Percentiles rank a stretch among this genome's conserved stretches.
phyloP scores from a whole-genome alignment of 768 basidiomycete genomes.

The Sporobolomyces pararoseus region DNA sequence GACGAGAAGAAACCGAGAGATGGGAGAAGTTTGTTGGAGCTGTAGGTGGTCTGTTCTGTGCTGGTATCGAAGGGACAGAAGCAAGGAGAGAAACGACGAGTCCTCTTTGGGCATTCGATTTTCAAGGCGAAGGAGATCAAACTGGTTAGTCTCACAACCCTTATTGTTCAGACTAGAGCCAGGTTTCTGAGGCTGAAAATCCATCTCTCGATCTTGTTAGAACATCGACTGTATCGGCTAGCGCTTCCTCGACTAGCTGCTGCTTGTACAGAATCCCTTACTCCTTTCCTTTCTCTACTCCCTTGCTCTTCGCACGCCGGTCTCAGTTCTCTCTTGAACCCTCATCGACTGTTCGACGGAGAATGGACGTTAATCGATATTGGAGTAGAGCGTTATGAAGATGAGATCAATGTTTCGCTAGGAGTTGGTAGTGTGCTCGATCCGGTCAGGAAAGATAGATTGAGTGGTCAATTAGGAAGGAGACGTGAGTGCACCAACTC shows the following conservation, averaged over 20 bases:
- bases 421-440: slow-evolving; percentile 74
- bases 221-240: slow-evolving; percentile 60
- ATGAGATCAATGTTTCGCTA: slow-evolving; percentile 58
- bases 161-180: no score
- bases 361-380: slow-evolving; percentile 76
- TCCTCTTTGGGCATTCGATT: slow-evolving; percentile 28
- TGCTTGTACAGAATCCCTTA: slow-evolving; percentile 96
- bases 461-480: slow-evolving; percentile 38
- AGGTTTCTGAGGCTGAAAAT: no score
- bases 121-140: slow-evolving; percentile 12
- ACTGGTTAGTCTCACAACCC: slow-evolving; percentile 37
- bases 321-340: slow-evolving; percentile 74
- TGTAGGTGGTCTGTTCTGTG: slow-evolving; percentile 89
- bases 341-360: slow-evolving; percentile 79
- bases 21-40: slow-evolving; percentile 86
- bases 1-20: slow-evolving; percentile 41
- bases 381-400: slow-evolving; percentile 57
- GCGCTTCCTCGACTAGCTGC: slow-evolving; percentile 61
- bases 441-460: slow-evolving; percentile 55
- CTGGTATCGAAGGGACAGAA: slow-evolving; percentile 47
- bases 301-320: slow-evolving; percentile 89
- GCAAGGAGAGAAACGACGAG: slow-evolving; percentile 36
- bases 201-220: not conserved
- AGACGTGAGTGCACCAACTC: slow-evolving; percentile 15
- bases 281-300: slow-evolving; percentile 88